Percentiles rank a stretch among this genome's conserved stretches.
Evolutionary conservation across 495 filamentous ascomycete species (phyloP).

Genomic region (Neurospora sp.): DNA sequence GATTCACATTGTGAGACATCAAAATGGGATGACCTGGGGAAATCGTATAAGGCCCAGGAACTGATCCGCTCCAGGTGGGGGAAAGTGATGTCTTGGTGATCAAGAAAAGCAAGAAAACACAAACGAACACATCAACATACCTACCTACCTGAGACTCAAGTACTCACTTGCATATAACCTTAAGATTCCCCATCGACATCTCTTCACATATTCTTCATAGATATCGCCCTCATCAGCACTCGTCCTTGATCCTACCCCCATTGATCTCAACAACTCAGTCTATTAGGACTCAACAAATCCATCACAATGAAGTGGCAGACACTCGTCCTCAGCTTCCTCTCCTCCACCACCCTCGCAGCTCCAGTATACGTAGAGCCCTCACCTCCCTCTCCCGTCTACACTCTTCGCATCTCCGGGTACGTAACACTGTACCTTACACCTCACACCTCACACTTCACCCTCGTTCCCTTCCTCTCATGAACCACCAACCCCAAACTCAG

Average conservation of each 20-base stretch:
- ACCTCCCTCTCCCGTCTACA: constrained; percentile 5
- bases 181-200: neutral
- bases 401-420: constrained; percentile 16
- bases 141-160: neutral
- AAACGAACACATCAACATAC: neutral
- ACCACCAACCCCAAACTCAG: neutral
- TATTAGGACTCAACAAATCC: neutral
- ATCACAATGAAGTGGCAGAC: constrained; percentile 13
- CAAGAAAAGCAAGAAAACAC: neutral
- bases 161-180: neutral
- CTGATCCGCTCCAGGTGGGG: neutral
- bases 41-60: neutral
- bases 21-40: neutral
- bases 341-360: constrained; percentile 8
- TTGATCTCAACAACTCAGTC: neutral
- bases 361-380: constrained; percentile 10
- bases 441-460: neutral
- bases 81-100: neutral
- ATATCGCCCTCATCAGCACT: neutral
- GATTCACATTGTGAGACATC: neutral
- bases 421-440: neutral
- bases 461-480: neutral
- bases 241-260: neutral
- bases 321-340: constrained; percentile 5
- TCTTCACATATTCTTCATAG: neutral